Evolutionary conservation across 345 rosid genomes (phyloP), one percentile per base, ranked within the genome.

Genomic region (Brassica incana): DNA sequence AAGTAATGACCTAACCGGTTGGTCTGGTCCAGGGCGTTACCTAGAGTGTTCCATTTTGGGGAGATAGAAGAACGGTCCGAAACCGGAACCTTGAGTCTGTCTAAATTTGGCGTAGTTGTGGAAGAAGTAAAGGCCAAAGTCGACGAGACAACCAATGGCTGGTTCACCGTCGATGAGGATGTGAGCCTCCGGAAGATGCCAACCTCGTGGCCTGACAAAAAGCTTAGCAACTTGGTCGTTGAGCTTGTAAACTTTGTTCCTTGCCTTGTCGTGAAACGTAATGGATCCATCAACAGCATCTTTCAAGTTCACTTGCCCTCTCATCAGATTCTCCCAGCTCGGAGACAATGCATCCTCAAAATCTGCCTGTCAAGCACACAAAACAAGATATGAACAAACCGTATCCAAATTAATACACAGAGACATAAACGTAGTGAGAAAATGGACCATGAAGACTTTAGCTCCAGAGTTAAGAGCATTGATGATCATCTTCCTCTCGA

Each of bases 381-480:
- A 29, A 36, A 29, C 0, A 27, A 27, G 16, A 61, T 62, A 11
- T 62, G 6, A 45, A 45, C 66, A 62, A 62, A 68, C 59, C 35
- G 18, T 68, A 52, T 11, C 8, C 23, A 15, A 12, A 48, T 3
- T n/a, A 38, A 18, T 9, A 6, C 14, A 72, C 9, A 67, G 73
- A 48, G n/a, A 33, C 9, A 8, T 43, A 18, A 63, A 36, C 16
- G 23, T 2, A 65, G 58, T 45, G 43, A 59, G 45, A 18, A 71
- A 67, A 69, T 4, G 64, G 15, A 91, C 97, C 98, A 91, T 95
- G 84, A 95, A 95, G 74, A 95, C 98, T 88, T 91, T 90, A 74
- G 98, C 98, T 5, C 94, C 96, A 11, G 98, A 91, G 81, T 95
- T 95, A 69, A 95, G 92, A 20, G 99, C 99, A 71, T 95, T 95